These are phyloP conservation scores for Solanum sejunctum DNA, from an alignment of 257 asterid species.

Conservation along the genomic window DNA sequence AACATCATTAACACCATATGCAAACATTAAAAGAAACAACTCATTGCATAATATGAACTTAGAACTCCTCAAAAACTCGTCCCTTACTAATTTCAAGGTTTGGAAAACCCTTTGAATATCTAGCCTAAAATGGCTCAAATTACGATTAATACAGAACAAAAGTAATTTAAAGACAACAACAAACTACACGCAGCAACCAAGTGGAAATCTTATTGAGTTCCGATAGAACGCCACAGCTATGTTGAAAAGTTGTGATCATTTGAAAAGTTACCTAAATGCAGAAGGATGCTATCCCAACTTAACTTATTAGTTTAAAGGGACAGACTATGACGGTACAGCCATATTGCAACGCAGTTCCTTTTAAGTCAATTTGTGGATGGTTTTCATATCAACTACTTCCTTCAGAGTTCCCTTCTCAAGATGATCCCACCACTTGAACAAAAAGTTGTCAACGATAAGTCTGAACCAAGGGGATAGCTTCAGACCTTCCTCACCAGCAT, in stretches of 20 bases:
- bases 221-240: neutral
- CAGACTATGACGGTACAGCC: neutral
- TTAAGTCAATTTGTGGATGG: slow-evolving; percentile 63
- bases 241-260: neutral
- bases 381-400: slow-evolving; percentile 60
- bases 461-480: slow-evolving; percentile 93
- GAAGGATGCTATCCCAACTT: neutral
- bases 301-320: neutral
- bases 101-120: neutral
- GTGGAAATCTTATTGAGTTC: neutral
- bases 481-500: slow-evolving; percentile 70
- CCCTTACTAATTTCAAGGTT: neutral
- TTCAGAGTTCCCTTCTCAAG: neutral
- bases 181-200: neutral
- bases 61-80: neutral
- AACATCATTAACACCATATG: neutral
- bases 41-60: neutral
- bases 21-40: neutral
- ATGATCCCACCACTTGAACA: neutral
- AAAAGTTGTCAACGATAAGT: slow-evolving; percentile 60
- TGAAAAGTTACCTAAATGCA: neutral
- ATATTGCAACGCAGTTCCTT: neutral
- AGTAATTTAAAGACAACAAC: neutral
- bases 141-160: neutral
- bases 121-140: neutral